Evolutionary conservation across 148 eudicot genomes (phyloP).

Genomic region (Nepenthes gracilis): DNA sequence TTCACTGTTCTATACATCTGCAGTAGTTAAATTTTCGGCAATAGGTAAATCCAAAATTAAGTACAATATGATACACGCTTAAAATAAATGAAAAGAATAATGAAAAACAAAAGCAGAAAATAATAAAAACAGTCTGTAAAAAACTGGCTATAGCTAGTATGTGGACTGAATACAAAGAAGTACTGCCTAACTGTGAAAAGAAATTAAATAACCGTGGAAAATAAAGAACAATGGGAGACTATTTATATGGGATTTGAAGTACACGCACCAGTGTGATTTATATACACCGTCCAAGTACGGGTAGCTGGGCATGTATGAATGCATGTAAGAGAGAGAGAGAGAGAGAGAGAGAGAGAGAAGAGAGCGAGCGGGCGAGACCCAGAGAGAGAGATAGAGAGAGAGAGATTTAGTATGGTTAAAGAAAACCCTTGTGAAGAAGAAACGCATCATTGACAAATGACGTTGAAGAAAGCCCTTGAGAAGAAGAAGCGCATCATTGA

Average conservation of each 20-base stretch:
- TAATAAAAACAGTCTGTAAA: too few species aligned
- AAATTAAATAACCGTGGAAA: too few species aligned
- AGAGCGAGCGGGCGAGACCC: too few species aligned
- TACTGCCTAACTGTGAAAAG: too few species aligned
- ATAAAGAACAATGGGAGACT: too few species aligned
- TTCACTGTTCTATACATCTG: slow-evolving; percentile 97
- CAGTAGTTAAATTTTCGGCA: background rate
- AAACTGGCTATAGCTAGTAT: too few species aligned
- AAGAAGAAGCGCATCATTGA: slow-evolving; percentile 47
- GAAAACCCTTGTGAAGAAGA: background rate
- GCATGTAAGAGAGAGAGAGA: background rate
- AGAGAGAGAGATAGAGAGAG: background rate
- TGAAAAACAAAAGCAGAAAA: background rate
- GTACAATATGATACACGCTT: background rate
- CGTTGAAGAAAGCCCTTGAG: slow-evolving; percentile 3
- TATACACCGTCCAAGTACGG: background rate
- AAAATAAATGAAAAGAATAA: background rate
- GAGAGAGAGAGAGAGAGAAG: slow-evolving; percentile 1
- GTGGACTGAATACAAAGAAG: too few species aligned
- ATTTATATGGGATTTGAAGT: background rate
- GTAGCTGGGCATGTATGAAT: background rate
- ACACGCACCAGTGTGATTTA: background rate
- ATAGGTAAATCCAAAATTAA: background rate
- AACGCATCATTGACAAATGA: slow-evolving; percentile 85
- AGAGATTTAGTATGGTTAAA: slow-evolving; percentile 25